Evolutionary conservation across 495 filamentous ascomycete species (phyloP).

Genomic region (Chlorociboria aeruginascens): DNA sequence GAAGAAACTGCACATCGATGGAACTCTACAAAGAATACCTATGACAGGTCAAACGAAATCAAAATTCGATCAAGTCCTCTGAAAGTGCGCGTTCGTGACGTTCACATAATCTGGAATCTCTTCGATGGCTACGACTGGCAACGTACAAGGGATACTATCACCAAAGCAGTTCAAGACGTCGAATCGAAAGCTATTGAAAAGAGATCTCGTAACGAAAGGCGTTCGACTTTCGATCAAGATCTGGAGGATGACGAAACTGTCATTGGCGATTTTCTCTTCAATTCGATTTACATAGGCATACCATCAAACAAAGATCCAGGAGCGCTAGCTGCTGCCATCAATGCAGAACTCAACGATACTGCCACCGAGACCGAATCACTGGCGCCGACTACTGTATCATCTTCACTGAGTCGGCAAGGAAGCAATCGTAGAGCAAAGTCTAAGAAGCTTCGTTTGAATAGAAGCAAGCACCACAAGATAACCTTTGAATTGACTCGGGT

Average conservation of each 20-base stretch:
- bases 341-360: slow-evolving; percentile 74
- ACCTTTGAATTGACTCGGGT: slow-evolving; percentile 87
- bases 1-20: slow-evolving; percentile 64
- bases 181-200: slow-evolving; percentile 71
- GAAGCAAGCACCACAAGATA: slow-evolving; percentile 89
- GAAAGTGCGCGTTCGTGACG: slow-evolving; percentile 65
- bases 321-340: slow-evolving; percentile 73
- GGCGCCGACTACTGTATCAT: slow-evolving; percentile 56
- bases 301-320: slow-evolving; percentile 72
- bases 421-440: slow-evolving; percentile 29
- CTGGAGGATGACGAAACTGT: slow-evolving; percentile 63
- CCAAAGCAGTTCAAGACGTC: slow-evolving; percentile 74
- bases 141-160: slow-evolving; percentile 72
- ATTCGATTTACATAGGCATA: slow-evolving; percentile 95
- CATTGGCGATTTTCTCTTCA: slow-evolving; percentile 93
- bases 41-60: slow-evolving; percentile 49
- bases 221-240: slow-evolving; percentile 33
- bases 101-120: slow-evolving; percentile 94
- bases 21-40: slow-evolving; percentile 63
- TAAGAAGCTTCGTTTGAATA: slow-evolving; percentile 58
- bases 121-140: slow-evolving; percentile 98
- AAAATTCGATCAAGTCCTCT: slow-evolving; percentile 61
- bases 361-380: slow-evolving; percentile 82
- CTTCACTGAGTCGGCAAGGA: slow-evolving; percentile 42
- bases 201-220: slow-evolving; percentile 29